Conservation (phyloP, 2,329 filamentous ascomycete species). For the Phyllosticta citribraziliensis region DNA sequence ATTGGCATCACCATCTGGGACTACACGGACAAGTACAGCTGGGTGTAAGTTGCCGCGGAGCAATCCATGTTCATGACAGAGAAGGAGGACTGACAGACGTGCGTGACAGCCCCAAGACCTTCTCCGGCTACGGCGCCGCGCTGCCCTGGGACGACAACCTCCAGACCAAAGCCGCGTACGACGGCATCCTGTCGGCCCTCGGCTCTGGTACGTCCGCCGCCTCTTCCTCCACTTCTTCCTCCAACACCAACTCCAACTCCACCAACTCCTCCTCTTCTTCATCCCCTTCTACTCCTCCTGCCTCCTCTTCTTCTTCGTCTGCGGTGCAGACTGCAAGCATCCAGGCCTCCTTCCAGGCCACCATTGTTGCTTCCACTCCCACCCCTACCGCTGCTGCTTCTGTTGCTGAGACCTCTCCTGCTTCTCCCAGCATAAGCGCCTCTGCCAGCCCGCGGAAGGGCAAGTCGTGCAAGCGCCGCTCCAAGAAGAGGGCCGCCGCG, state of each 20-base stretch:
- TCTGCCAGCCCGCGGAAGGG: not conserved
- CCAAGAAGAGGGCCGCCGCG: not conserved
- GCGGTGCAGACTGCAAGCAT: not conserved
- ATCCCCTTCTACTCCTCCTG: not conserved
- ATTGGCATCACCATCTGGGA: slow-evolving; percentile 54
- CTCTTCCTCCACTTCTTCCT: not conserved
- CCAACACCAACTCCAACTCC: not conserved
- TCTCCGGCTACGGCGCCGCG: slow-evolving; percentile 33
- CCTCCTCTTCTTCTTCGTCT: slow-evolving; percentile 5
- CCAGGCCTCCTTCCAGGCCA: not conserved
- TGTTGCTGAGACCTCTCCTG: not conserved
- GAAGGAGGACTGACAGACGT: not conserved
- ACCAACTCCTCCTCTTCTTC: not conserved
- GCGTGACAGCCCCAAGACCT: slow-evolving; percentile 22
- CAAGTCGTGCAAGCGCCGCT: not conserved
- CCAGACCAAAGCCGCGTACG: slow-evolving; percentile 31
- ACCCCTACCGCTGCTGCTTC: not conserved
- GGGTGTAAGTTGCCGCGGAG: slow-evolving; percentile 22
- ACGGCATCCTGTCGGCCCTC: slow-evolving; percentile 15
- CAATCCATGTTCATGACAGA: no score
- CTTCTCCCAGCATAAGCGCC: not conserved
- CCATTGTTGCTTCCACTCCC: not conserved
- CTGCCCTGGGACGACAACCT: slow-evolving; percentile 38
- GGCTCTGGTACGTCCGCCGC: slow-evolving; percentile 4
- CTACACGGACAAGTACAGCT: slow-evolving; percentile 37